Conservation (phyloP, 2,329 filamentous ascomycete genomes). For the Tolypocladium inflatum region DNA sequence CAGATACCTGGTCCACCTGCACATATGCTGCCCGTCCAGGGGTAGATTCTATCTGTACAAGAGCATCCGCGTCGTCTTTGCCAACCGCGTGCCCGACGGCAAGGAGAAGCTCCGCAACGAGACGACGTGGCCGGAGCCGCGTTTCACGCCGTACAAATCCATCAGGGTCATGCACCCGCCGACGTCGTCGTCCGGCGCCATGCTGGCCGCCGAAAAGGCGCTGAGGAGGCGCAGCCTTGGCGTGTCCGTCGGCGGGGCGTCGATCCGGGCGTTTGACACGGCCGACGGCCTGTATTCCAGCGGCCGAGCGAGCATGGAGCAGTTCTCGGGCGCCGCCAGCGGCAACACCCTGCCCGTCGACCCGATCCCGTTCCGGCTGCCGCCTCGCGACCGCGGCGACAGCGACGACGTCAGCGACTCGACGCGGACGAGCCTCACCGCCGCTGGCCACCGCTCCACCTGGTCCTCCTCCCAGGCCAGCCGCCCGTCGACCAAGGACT, state of each 20-base stretch:
- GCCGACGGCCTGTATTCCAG: constrained; percentile 15
- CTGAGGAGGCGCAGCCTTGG: constrained; percentile 49
- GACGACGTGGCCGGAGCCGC: constrained; percentile 78
- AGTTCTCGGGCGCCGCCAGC: constrained; percentile 8
- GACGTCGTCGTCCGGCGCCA: constrained; percentile 30
- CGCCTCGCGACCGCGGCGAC: constrained; percentile 19
- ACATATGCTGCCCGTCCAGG: constrained; percentile 80
- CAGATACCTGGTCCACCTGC: constrained; percentile 83
- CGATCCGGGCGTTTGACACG: constrained; percentile 22
- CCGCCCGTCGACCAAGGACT: constrained; percentile 26
- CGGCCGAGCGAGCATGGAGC: constrained; percentile 7
- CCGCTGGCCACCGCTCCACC: constrained; percentile 13
- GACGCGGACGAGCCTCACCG: constrained; percentile 11
- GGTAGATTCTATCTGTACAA: constrained; percentile 88
- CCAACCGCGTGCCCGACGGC: constrained; percentile 89
- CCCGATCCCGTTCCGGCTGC: constrained; percentile 40
- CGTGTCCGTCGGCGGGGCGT: constrained; percentile 23
- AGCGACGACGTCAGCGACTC: constrained; percentile 22
- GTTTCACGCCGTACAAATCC: constrained; percentile 77
- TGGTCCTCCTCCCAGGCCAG: constrained; percentile 17
- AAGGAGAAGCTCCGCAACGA: constrained; percentile 90
- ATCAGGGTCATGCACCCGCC: constrained; percentile 40
- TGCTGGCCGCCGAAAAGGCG: constrained; percentile 49
- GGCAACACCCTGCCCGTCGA: constrained; percentile 31
- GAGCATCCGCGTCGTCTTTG: constrained; percentile 87